phyloP scores from a whole-genome alignment of 176 grass and related monocot genomes.

The Musa acuminata region DNA sequence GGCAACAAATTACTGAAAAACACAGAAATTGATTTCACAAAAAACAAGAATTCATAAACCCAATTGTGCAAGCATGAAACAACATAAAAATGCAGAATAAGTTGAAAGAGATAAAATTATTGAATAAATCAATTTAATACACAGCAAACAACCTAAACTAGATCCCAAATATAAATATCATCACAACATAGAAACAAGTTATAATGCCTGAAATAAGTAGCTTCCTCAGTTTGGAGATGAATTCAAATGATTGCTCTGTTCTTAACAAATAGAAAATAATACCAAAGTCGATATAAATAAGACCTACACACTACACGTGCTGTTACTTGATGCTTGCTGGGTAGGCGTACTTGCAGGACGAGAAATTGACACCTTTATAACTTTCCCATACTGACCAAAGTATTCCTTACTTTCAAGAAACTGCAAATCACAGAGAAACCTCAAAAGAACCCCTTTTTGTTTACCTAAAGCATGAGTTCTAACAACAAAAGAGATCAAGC shows the following conservation, averaged over 20 bases:
- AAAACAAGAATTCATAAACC: background rate
- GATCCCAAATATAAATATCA: background rate
- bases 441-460: conserved; percentile 6
- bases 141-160: background rate
- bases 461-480: background rate
- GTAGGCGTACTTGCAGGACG: conserved; percentile 45
- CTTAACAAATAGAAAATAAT: too few species aligned
- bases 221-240: too few species aligned
- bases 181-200: background rate
- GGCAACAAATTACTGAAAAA: too few species aligned
- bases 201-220: background rate
- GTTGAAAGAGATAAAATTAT: background rate
- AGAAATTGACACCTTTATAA: conserved; percentile 96
- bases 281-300: background rate
- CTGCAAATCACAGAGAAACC: conserved; percentile 26
- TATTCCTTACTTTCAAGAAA: conserved; percentile 89
- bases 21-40: background rate
- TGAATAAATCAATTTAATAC: background rate
- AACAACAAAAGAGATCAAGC: background rate
- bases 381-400: conserved; percentile 97
- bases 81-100: background rate
- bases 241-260: too few species aligned
- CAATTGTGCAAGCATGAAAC: background rate
- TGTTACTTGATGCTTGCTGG: conserved; percentile 65
- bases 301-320: conserved; percentile 79